Percentiles rank a stretch among this genome's conserved stretches.
These are phyloP conservation scores for Cladosporium sp. DNA, from an alignment of 2,329 filamentous ascomycete species.

Conservation along the genomic window DNA sequence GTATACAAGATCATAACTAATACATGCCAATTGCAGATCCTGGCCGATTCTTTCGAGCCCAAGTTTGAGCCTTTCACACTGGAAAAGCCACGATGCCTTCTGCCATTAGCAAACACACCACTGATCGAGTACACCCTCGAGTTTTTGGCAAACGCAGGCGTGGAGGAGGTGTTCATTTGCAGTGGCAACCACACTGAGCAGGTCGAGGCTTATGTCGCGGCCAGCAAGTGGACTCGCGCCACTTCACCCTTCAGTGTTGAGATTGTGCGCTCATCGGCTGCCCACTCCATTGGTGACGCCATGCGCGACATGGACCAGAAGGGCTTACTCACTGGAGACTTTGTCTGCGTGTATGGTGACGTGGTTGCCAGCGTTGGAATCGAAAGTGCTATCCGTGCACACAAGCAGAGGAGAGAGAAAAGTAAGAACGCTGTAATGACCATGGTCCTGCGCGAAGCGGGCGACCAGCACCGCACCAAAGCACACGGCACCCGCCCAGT, in stretches of 20 bases:
- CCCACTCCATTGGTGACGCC: conserved; percentile 86
- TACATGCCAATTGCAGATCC: conserved; percentile 58
- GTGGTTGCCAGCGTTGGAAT: conserved; percentile 86
- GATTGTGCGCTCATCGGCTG: conserved; percentile 77
- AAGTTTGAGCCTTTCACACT: conserved; percentile 87
- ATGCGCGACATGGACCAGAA: conserved; percentile 90
- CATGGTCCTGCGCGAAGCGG: conserved; percentile 80
- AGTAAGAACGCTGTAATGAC: conserved; percentile 99
- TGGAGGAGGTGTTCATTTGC: conserved; percentile 93
- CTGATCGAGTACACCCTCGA: conserved; percentile 97
- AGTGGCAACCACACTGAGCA: conserved; percentile 83
- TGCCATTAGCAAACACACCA: conserved; percentile 89
- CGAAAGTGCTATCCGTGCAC: conserved; percentile 73
- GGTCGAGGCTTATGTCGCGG: conserved; percentile 78
- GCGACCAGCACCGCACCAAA: conserved; percentile 73
- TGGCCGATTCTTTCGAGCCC: conserved; percentile 93
- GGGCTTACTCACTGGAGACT: conserved; percentile 82
- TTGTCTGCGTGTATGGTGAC: conserved; percentile 89
- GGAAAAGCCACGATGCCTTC: conserved; percentile 87
- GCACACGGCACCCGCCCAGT: conserved; percentile 72
- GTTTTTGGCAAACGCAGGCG: conserved; percentile 90
- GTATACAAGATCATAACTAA: conserved; percentile 24
- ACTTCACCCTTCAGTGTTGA: conserved; percentile 83
- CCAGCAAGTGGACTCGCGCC: conserved; percentile 70
- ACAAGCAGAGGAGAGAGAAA: conserved; percentile 74